Conservation (phyloP, 2,329 filamentous ascomycete species). For the Aspergillus persii region DNA sequence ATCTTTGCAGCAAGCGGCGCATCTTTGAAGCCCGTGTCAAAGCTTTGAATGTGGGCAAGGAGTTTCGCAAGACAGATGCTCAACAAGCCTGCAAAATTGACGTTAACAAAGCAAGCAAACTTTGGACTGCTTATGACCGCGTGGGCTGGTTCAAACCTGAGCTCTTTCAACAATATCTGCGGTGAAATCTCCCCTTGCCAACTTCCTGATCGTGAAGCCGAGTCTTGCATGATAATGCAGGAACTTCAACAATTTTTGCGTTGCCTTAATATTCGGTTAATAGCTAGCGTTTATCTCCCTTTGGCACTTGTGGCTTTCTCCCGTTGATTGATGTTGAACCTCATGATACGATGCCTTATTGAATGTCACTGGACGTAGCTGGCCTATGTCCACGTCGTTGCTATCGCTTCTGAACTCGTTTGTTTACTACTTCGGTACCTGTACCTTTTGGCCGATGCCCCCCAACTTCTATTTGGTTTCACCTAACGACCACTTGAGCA, state of each 20-base stretch:
- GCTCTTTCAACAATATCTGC: conserved; percentile 47
- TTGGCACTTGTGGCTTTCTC: neutral
- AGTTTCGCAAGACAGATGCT: conserved; percentile 91
- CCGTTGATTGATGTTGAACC: neutral
- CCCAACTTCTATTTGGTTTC: neutral
- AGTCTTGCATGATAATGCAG: neutral
- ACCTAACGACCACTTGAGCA: neutral
- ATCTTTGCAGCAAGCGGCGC: conserved; percentile 87
- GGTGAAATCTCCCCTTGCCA: conserved; percentile 16
- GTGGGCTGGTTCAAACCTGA: conserved; percentile 74
- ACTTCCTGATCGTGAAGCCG: neutral
- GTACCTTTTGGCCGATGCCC: neutral
- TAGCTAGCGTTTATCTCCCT: conserved; percentile 7
- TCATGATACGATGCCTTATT: neutral
- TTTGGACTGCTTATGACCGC: conserved; percentile 85
- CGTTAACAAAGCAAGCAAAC: conserved; percentile 92
- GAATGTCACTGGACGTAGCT: conserved; percentile 8
- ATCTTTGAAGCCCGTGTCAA: conserved; percentile 79
- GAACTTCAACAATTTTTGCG: neutral
- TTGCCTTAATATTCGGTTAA: neutral
- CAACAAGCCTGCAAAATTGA: conserved; percentile 98
- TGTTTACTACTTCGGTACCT: neutral
- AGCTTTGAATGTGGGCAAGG: conserved; percentile 66
- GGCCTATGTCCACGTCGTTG: conserved; percentile 6
- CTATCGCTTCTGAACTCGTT: neutral